phyloP scores from a whole-genome alignment of 148 eudicot genomes.

The Persicaria tinctoria region DNA sequence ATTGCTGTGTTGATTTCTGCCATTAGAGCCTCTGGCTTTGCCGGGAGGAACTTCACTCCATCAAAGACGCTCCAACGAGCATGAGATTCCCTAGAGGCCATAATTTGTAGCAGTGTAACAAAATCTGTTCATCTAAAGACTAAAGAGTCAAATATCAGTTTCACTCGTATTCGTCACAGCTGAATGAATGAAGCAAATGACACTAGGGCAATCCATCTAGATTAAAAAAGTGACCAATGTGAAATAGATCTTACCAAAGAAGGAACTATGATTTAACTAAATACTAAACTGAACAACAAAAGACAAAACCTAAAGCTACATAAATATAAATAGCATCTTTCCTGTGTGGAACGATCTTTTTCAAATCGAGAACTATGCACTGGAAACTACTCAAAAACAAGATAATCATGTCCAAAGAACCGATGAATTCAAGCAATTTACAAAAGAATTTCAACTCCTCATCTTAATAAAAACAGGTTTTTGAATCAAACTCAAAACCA shows the following conservation, averaged over 20 bases:
- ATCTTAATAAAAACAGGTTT: too few species aligned
- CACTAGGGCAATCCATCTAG: not conserved
- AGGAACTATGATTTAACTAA: not conserved
- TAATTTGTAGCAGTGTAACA: conserved; percentile 12
- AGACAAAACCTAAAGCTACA: not conserved
- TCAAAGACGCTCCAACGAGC: conserved; percentile 63
- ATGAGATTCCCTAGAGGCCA: conserved; percentile 39
- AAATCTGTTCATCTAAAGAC: conserved; percentile 1
- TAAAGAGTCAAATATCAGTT: not conserved
- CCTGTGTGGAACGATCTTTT: not conserved
- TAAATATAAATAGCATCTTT: not conserved
- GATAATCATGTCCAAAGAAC: not conserved
- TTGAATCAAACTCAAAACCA: too few species aligned
- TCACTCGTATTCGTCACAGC: not conserved
- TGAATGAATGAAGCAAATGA: not conserved
- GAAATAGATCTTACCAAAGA: not conserved
- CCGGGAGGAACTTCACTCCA: conserved; percentile 35
- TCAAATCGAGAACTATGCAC: not conserved
- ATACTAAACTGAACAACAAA: not conserved
- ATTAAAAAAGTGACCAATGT: too few species aligned
- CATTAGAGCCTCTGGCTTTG: conserved; percentile 61
- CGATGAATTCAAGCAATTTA: not conserved
- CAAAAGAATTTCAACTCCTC: not conserved
- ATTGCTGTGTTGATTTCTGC: conserved; percentile 66
- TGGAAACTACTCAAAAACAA: not conserved